phyloP scores from a whole-genome alignment of 768 basidiomycete genomes.

The Tricholoma sp. region DNA sequence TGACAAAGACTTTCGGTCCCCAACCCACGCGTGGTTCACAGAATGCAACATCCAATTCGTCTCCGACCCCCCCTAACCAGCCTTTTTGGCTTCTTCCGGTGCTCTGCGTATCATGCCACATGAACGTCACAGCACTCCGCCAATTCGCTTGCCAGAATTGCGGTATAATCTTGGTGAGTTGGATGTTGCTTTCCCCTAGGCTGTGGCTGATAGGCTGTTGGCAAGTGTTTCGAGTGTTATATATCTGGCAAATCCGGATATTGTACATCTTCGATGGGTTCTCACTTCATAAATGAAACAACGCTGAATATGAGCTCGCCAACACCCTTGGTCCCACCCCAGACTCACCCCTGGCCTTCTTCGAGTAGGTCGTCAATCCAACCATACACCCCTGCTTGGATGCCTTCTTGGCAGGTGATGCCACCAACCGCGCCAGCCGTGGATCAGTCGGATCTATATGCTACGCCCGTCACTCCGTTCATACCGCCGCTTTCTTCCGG shows the following conservation, averaged over 20 bases:
- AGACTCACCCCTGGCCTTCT: not conserved
- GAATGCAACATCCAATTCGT: not conserved
- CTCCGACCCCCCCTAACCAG: not conserved
- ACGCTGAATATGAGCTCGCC: not conserved
- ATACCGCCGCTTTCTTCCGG: constrained; percentile 5
- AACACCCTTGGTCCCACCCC: not conserved
- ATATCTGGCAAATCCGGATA: constrained; percentile 1
- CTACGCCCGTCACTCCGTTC: constrained; percentile 3
- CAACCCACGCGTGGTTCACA: not conserved
- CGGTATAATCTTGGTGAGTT: constrained; percentile 30
- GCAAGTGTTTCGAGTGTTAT: constrained; percentile 31
- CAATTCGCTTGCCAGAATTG: constrained; percentile 31
- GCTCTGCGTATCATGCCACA: constrained; percentile 7
- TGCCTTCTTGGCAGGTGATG: not conserved
- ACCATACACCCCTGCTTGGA: constrained; percentile 3
- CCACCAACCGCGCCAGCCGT: not conserved
- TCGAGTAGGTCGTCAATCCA: not conserved
- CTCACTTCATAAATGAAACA: constrained; percentile 5
- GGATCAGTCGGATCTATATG: not conserved
- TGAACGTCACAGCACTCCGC: not conserved
- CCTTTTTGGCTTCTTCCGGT: constrained; percentile 9
- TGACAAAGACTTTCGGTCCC: constrained; percentile 32
- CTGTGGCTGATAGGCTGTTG: not conserved
- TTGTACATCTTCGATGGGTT: constrained; percentile 1
- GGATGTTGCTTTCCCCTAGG: not conserved